A percentile compares a stretch with the other conserved stretches of the same genome.
Evolutionary conservation across 75 land plant species (phyloP).

Genomic region (Cunninghamia lanceolata): DNA sequence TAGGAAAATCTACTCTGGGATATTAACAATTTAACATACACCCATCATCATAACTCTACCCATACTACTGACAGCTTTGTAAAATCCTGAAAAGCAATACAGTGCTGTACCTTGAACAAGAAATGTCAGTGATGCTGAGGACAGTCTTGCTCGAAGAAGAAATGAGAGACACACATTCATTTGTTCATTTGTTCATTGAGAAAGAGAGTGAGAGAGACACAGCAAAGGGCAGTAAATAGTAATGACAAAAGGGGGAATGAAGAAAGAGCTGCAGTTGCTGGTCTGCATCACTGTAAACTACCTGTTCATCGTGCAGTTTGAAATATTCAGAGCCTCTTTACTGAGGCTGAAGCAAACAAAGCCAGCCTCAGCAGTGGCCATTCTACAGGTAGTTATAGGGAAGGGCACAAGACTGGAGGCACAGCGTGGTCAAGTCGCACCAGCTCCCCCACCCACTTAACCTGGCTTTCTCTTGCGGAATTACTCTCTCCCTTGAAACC

Average conservation of each 20-base stretch:
- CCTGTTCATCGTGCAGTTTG: constrained; percentile 84
- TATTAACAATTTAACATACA: too few relatives aligned
- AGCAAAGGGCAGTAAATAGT: neutral
- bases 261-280: constrained; percentile 63
- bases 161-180: too few relatives aligned
- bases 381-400: constrained; percentile 60
- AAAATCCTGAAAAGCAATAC: too few relatives aligned
- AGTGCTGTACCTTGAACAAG: too few relatives aligned
- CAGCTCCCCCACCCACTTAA: constrained; percentile 61
- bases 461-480: constrained; percentile 65
- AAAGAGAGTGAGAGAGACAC: too few relatives aligned
- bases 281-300: constrained; percentile 66
- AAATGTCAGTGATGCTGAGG: too few relatives aligned
- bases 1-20: too few relatives aligned
- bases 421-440: constrained; percentile 59
- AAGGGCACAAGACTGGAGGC: constrained; percentile 41
- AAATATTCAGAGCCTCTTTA: constrained; percentile 70
- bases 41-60: too few relatives aligned
- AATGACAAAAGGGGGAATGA: constrained; percentile 16
- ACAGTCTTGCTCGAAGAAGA: too few relatives aligned
- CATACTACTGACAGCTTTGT: too few relatives aligned
- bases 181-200: too few relatives aligned
- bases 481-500: constrained; percentile 28
- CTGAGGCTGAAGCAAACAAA: constrained; percentile 45
- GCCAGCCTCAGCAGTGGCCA: constrained; percentile 52